Base-by-base conservation (phyloP, 2,329 filamentous ascomycete genomes). In the Phialophora expanda region DNA sequence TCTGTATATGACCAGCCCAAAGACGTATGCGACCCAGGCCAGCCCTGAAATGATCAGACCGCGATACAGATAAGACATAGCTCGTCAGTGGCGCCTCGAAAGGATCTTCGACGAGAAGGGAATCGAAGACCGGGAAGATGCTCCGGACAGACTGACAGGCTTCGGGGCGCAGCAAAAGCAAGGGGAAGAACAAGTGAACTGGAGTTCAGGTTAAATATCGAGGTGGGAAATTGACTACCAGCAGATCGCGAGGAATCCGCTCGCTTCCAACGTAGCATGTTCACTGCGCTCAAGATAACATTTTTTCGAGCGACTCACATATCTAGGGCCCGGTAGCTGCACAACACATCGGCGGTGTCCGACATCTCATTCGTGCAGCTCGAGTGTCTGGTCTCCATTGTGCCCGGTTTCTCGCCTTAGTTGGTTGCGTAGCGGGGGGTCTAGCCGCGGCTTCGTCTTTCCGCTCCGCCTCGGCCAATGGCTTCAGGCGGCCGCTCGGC, bases 1-100 rank as follows among this genome's bases (percentile, higher is more conserved):
- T 11, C 66, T 50, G 53, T 68, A 68, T 7, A 68, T 34, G 14
- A 61, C 64, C 3, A 66, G 56, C 14, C 28, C 46, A 14, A 64
- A 5, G 38, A 63, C 34, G 50, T 65, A 62, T 4, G 50, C 20
- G 54, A 67, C 14, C 22, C 56, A 48, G 14, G 17, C 26, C 38
- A 58, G 4, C n/a, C 56, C 56, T 4, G 38, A 46, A 26, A 46
- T 11, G 34, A 58, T 20, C 56, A 58, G 56, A 11, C 38, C 44
- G 20, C 4, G 9, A 58, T 58, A 58, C 56, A 34, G 30, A 30
- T 56, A 56, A 32, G 56, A 58, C 56, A 58, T 58, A 48, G 34
- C 28, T 22, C 14, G 28, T 57, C 55, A 22, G 26, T 26, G 11
- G 12, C 2, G 54, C 54, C 26, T 9, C 14, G 24, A 44, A 30